phyloP scores from a whole-genome alignment of 768 basidiomycete genomes.

The Amanita rimosa region DNA sequence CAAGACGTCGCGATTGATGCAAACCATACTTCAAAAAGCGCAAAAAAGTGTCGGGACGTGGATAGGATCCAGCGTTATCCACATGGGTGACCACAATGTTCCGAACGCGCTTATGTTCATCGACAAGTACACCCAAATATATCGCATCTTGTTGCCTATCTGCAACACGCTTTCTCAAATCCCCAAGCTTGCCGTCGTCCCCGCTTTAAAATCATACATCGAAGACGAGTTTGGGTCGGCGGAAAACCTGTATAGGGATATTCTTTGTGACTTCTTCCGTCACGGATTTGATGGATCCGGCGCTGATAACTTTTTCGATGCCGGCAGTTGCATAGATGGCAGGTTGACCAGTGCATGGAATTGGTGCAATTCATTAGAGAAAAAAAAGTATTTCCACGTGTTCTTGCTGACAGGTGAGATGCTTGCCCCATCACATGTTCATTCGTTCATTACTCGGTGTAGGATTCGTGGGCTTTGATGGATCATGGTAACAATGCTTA shows the following conservation, averaged over 20 bases:
- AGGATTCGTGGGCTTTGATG: constrained; percentile 83
- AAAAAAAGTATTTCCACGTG: constrained; percentile 74
- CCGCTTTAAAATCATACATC: constrained; percentile 64
- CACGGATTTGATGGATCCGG: constrained; percentile 87
- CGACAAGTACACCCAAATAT: constrained; percentile 89
- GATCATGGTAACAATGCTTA: constrained; percentile 53
- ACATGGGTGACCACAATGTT: constrained; percentile 84
- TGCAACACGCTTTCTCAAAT: constrained; percentile 75
- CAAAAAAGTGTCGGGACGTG: constrained; percentile 73
- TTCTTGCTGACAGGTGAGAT: constrained; percentile 65
- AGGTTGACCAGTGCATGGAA: constrained; percentile 87
- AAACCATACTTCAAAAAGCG: constrained; percentile 73
- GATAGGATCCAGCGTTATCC: constrained; percentile 81
- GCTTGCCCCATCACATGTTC: neutral
- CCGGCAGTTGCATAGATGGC: constrained; percentile 78
- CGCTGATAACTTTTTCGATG: constrained; percentile 87
- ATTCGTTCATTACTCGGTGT: neutral
- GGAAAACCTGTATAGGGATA: constrained; percentile 58
- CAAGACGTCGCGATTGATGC: constrained; percentile 88
- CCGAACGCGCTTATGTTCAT: constrained; percentile 84
- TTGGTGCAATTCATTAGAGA: constrained; percentile 80
- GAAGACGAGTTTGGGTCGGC: constrained; percentile 74
- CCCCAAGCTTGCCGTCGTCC: constrained; percentile 50
- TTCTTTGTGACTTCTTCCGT: constrained; percentile 75
- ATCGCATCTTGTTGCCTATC: constrained; percentile 80